These are phyloP conservation scores for Trapa bicornis DNA, from an alignment of 345 rosid species.

Conservation along the genomic window DNA sequence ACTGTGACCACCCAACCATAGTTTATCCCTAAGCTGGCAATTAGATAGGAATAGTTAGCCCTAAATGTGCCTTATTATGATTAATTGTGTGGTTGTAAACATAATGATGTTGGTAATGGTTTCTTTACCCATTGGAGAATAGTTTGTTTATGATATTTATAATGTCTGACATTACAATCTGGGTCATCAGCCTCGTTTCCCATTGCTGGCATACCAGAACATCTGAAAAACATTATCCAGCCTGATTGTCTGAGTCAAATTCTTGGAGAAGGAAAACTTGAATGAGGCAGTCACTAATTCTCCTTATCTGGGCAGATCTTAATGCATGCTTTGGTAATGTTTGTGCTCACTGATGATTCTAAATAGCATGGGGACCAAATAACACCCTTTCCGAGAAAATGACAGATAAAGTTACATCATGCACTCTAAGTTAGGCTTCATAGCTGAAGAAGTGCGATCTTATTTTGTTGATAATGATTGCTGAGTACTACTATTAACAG, in stretches of 20 bases:
- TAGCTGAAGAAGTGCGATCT: not conserved
- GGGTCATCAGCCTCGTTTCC: not conserved
- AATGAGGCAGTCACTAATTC: too few relatives aligned
- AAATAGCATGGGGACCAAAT: too few relatives aligned
- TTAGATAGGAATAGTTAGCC: not conserved
- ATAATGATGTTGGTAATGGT: not conserved
- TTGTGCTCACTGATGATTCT: too few relatives aligned
- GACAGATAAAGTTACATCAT: too few relatives aligned
- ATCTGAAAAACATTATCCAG: not conserved
- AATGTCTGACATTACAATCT: not conserved
- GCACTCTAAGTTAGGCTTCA: too few relatives aligned
- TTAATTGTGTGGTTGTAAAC: not conserved
- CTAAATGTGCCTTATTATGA: not conserved
- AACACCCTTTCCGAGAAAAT: too few relatives aligned
- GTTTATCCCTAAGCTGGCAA: not conserved
- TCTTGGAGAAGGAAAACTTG: too few relatives aligned
- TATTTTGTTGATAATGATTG: not conserved
- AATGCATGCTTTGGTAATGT: too few relatives aligned
- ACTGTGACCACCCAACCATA: not conserved
- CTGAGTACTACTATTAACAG: not conserved
- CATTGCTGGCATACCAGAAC: not conserved
- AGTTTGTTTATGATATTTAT: not conserved
- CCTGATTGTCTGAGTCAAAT: too few relatives aligned
- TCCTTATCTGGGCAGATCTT: too few relatives aligned
- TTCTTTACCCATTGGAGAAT: not conserved